These are phyloP conservation scores for Pseudogymnoascus sp. DNA, from an alignment of 2,329 filamentous ascomycete genomes.

Conservation along the genomic window DNA sequence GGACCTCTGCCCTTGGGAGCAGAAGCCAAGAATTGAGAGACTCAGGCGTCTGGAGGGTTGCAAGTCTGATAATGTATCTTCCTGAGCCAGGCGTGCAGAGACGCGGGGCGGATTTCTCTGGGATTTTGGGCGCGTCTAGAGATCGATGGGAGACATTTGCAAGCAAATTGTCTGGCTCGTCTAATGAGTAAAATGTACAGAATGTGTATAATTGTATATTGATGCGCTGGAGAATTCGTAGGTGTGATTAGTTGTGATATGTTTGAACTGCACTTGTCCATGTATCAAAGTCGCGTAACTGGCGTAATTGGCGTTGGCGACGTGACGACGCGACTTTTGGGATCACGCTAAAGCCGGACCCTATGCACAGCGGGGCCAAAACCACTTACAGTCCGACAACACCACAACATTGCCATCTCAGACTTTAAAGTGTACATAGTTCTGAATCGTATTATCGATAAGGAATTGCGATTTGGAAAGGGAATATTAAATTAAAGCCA, in stretches of 20 bases:
- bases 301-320: conserved; percentile 6
- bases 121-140: background rate
- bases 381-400: background rate
- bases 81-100: background rate
- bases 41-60: background rate
- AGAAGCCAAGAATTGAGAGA: conserved; percentile 6
- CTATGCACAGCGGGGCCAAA: background rate
- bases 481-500: background rate
- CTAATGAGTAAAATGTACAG: background rate
- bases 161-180: background rate
- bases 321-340: conserved; percentile 6
- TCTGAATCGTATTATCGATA: background rate
- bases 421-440: background rate
- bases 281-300: conserved; percentile 8
- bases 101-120: background rate
- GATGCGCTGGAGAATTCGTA: background rate
- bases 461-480: background rate
- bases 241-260: background rate
- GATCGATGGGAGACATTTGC: background rate
- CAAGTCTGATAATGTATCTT: background rate
- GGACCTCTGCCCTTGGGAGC: conserved; percentile 6
- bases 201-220: conserved; percentile 4
- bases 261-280: background rate
- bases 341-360: background rate
- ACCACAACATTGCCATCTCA: background rate